These are phyloP conservation scores for Ophiostoma novo-ulmi DNA, from an alignment of 2,329 filamentous ascomycete genomes.

Conservation along the genomic window DNA sequence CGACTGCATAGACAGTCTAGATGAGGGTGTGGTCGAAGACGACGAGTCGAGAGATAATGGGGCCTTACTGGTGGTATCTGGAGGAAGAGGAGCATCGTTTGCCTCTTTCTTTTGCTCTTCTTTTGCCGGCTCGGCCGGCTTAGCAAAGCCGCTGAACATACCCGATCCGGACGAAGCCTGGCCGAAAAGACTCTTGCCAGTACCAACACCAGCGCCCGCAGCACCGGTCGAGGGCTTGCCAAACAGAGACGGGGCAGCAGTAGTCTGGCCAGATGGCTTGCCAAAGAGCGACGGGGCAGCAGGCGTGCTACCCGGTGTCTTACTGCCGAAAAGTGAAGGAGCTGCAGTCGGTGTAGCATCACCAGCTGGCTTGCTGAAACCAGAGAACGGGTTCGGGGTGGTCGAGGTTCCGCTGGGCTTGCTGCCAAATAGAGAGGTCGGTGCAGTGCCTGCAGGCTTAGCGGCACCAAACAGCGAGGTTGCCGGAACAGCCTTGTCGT, in stretches of 20 bases:
- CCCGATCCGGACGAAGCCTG: conserved; percentile 26
- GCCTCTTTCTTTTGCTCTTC: conserved; percentile 32
- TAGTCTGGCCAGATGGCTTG: conserved; percentile 13
- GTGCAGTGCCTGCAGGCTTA: background rate
- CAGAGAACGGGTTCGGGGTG: conserved; percentile 1
- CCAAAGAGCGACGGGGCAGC: conserved; percentile 15
- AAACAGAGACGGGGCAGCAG: conserved; percentile 20
- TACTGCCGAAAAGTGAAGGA: conserved; percentile 16
- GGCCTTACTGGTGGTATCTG: conserved; percentile 52
- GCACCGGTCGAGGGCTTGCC: conserved; percentile 25
- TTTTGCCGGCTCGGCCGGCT: conserved; percentile 33
- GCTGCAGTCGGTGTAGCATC: background rate
- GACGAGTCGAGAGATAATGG: conserved; percentile 48
- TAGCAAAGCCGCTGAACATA: conserved; percentile 16
- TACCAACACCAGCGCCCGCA: conserved; percentile 7
- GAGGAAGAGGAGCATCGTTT: conserved; percentile 42
- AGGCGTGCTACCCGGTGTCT: background rate
- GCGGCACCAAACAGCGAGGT: conserved; percentile 23
- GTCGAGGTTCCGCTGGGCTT: conserved; percentile 16
- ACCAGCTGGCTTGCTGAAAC: background rate
- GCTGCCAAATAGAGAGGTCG: conserved; percentile 18
- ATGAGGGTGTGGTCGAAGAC: conserved; percentile 47
- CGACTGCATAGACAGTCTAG: conserved; percentile 29
- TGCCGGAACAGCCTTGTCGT: conserved; percentile 9
- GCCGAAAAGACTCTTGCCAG: conserved; percentile 19